Percentiles rank a stretch among this genome's conserved stretches.
Evolutionary conservation across 352 stramenopile species (phyloP).

Genomic region (Thraustotheca clavata): DNA sequence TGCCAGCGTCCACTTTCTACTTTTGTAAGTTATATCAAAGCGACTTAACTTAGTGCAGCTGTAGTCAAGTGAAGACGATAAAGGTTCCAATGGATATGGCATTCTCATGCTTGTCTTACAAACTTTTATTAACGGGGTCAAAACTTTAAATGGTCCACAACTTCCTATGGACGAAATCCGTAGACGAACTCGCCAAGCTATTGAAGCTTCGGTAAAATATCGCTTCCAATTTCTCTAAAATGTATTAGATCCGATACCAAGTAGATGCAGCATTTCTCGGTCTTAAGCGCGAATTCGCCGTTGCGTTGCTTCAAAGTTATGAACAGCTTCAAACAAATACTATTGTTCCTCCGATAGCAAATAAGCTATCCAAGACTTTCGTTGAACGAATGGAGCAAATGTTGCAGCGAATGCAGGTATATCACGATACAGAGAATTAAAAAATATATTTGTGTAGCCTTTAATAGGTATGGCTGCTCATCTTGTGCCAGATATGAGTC

Average conservation of each 20-base stretch:
- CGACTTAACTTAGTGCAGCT: conserved; percentile 32
- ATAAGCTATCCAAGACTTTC: conserved; percentile 45
- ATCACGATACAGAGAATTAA: neutral
- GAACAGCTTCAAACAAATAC: neutral
- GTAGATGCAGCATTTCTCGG: conserved; percentile 64
- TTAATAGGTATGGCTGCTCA: conserved; percentile 55
- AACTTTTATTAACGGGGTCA: conserved; percentile 37
- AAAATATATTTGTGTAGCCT: conserved; percentile 22
- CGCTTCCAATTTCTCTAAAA: conserved; percentile 35
- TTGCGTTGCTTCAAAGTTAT: conserved; percentile 35
- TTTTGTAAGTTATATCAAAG: conserved; percentile 36
- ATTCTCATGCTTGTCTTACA: conserved; percentile 79
- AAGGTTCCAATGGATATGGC: conserved; percentile 58
- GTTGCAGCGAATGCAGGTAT: conserved; percentile 55
- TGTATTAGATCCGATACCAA: conserved; percentile 63
- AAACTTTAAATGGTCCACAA: neutral
- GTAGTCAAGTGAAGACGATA: conserved; percentile 23
- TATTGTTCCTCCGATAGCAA: conserved; percentile 40
- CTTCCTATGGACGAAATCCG: conserved; percentile 49
- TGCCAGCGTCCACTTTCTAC: conserved; percentile 11
- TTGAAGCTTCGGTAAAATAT: conserved; percentile 22
- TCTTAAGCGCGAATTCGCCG: conserved; percentile 46
- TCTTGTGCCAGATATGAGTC: conserved; percentile 62
- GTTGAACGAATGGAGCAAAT: conserved; percentile 72
- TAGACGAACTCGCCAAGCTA: conserved; percentile 42